Percentiles rank a stretch among this genome's conserved stretches.
Conservation (phyloP, 164 flowering plant genomes). For the Stephania cephalantha region DNA sequence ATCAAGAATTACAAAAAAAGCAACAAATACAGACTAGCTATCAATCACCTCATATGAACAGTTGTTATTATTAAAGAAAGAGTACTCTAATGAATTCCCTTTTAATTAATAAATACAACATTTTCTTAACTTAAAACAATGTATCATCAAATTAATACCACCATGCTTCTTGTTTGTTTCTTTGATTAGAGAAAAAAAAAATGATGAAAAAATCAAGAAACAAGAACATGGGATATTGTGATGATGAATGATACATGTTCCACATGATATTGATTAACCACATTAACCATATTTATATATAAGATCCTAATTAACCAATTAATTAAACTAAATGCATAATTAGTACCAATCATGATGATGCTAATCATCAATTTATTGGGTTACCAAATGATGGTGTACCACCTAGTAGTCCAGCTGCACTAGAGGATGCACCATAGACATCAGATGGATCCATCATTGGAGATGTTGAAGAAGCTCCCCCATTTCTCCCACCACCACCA, state of each 20-base stretch:
- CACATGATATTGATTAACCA: neutral
- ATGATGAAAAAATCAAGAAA: neutral
- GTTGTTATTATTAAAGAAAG: neutral
- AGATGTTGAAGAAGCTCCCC: slow-evolving; percentile 41
- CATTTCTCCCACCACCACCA: slow-evolving; percentile 26
- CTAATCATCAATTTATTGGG: slow-evolving; percentile 43
- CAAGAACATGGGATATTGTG: neutral
- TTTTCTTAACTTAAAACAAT: neutral
- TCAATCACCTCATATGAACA: slow-evolving; percentile 11
- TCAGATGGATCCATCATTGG: slow-evolving; percentile 54
- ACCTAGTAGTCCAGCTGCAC: slow-evolving; percentile 51
- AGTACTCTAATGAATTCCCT: neutral
- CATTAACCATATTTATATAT: neutral
- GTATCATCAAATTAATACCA: neutral
- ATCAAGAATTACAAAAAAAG: neutral
- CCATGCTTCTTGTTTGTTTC: neutral
- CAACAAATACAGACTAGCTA: slow-evolving; percentile 15
- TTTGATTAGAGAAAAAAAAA: neutral
- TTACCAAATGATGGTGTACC: slow-evolving; percentile 54
- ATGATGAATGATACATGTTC: slow-evolving; percentile 4
- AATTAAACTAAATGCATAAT: neutral
- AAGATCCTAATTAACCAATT: neutral
- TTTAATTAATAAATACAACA: neutral
- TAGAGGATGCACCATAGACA: slow-evolving; percentile 37
- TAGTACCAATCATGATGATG: neutral